phyloP scores from a whole-genome alignment of 1,284 basidiomycete genomes.

The Veloboletus limbatus region DNA sequence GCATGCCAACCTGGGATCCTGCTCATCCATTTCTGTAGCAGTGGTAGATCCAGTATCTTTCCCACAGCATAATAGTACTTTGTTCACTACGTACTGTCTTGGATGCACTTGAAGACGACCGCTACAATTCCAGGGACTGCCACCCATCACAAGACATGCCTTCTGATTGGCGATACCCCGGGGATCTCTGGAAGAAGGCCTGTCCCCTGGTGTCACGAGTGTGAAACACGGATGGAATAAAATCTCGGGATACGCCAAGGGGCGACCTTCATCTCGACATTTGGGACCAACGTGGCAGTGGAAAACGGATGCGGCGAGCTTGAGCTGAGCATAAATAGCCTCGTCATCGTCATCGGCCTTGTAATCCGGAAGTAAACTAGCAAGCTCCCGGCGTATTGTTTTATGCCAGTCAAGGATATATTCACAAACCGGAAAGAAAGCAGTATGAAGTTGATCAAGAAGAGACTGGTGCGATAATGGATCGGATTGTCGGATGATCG shows the following conservation, averaged over 20 bases:
- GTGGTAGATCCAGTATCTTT: conserved; percentile 27
- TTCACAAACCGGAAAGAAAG: conserved; percentile 15
- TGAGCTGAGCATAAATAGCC: conserved; percentile 21
- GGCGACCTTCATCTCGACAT: conserved; percentile 18
- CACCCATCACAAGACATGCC: conserved; percentile 23
- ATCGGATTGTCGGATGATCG: conserved; percentile 25
- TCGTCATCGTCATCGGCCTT: conserved; percentile 18
- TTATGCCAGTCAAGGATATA: conserved; percentile 27
- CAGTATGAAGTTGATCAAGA: conserved; percentile 14
- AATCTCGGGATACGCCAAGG: conserved; percentile 29
- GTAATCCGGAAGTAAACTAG: conserved; percentile 28
- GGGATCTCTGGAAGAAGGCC: conserved; percentile 22
- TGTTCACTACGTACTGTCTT: conserved; percentile 16
- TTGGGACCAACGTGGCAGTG: conserved; percentile 15
- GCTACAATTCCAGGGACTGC: conserved; percentile 35
- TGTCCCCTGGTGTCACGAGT: conserved; percentile 3
- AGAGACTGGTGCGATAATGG: conserved; percentile 10
- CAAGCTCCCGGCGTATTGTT: conserved; percentile 26
- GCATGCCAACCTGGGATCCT: conserved; percentile 20
- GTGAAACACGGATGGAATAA: conserved; percentile 33
- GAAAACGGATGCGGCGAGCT: conserved; percentile 32
- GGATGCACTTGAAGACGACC: conserved; percentile 22
- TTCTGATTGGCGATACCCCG: conserved; percentile 23
- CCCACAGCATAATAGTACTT: conserved; percentile 21
- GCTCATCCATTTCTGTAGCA: conserved; percentile 28